Base-by-base conservation (phyloP, 2,329 filamentous ascomycete species). In the Cordyceps pruinosa region DNA sequence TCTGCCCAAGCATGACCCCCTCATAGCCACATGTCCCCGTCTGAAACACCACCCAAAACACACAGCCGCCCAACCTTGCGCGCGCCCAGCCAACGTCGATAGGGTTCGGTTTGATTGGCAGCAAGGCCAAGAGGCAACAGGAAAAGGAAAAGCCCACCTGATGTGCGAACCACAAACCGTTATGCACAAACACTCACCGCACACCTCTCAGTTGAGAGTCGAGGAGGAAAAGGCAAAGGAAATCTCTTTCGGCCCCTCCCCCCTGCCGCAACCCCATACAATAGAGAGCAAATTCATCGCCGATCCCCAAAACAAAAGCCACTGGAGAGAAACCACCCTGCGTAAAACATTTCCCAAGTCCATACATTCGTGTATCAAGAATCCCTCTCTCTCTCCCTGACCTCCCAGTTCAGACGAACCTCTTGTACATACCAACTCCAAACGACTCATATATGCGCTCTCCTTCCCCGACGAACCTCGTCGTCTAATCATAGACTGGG, bases 21-120 rank as follows among this genome's bases (percentile, higher is more conserved):
- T 21, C 23, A 13, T 8, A 47, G 28, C 30, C 45, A 34, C 26
- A 35, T 9, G 30, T n/a, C 21, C 26, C 37, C n/a, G 19, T 30
- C 49, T 52, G 49, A 52, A 52, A 52, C 49, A 52, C 35, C 35
- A 32, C 49, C 28, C 49, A 51, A 51, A 51, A 51, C 49, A 32
- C 23, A 45, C 35, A 39, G 6, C 7, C 37, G 7, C 37, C n/a
- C 4, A 37, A 8, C 37, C n/a, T 2, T 9, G 37, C 15, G 21
- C 23, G 23, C 21, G 3, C 4, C 19, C 35, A 35, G 15, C n/a
- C n/a, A n/a, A 17, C n/a, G n/a, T n/a, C n/a, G n/a, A n/a, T n/a
- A n/a, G n/a, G n/a, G n/a, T n/a, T n/a, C n/a, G n/a, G n/a, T n/a
- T n/a, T n/a, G n/a, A n/a, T n/a, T n/a, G n/a, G n/a, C n/a, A n/a